phyloP scores from a whole-genome alignment of 306 rosid species.

The Pyrus pyrifolia region DNA sequence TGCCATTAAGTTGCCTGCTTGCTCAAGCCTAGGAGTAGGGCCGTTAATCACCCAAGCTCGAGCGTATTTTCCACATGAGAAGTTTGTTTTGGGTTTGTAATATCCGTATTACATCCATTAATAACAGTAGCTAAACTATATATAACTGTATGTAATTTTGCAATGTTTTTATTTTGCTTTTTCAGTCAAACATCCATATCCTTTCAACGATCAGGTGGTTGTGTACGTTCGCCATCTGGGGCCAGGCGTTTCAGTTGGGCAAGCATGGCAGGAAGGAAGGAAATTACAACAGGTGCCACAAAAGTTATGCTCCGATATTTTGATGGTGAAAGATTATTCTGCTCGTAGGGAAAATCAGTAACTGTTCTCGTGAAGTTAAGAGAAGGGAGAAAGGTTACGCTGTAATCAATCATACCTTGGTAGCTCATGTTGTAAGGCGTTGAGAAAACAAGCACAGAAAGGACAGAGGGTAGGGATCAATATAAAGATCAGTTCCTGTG shows the following conservation, averaged over 20 bases:
- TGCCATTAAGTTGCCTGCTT: neutral
- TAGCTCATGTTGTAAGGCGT: neutral
- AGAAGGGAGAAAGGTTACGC: neutral
- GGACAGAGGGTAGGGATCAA: neutral
- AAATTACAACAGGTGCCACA: conserved; percentile 67
- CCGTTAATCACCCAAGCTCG: neutral
- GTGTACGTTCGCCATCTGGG: conserved; percentile 62
- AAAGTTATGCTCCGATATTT: conserved; percentile 60
- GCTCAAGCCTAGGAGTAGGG: neutral
- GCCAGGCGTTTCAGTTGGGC: conserved; percentile 71
- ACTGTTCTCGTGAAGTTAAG: conserved; percentile 3
- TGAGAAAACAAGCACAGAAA: neutral
- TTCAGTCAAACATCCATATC: conserved; percentile 68
- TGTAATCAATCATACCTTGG: neutral
- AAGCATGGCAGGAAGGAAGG: conserved; percentile 94
- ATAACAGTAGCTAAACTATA: neutral
- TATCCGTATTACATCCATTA: neutral
- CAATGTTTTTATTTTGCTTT: conserved; percentile 8
- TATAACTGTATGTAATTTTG: neutral
- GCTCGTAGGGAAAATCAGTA: conserved; percentile 12
- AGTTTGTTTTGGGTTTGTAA: neutral
- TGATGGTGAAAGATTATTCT: conserved; percentile 63
- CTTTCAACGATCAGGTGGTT: conserved; percentile 70
- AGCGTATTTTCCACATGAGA: neutral
- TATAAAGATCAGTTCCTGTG: neutral